Base-by-base conservation (phyloP, 768 basidiomycete genomes). In the Pleurotus tuber-regium region DNA sequence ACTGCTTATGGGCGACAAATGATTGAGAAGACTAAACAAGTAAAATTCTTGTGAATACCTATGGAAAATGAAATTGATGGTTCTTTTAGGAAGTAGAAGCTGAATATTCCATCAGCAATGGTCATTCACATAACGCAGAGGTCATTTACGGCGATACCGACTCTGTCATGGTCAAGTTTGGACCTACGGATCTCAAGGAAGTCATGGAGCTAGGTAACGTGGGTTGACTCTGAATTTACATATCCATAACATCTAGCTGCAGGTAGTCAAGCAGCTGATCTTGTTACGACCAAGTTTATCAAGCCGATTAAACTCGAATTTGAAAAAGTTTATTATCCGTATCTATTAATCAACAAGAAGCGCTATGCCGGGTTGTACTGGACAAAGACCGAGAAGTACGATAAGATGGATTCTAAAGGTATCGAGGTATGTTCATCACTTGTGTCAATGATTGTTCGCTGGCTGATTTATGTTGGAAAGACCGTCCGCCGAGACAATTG, bases 401-500 rank as follows among this genome's bases (percentile, higher is more conserved):
- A 99, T 68, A 98, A 98, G 72, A 98, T 98, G 97, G 97, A 99
- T 60, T 89, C 96, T 1, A 99, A 99, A 72, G 97, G 97, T 63
- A 98, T 99, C 52, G 97, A 99, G 82, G 95, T 93, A 50, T 2
- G 81, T 61, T 26, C 24, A 43, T 38, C 31, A 21, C 3, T 31
- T 19, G 3, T 11, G 30, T 52, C 19, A 18, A 24, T 29, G 33
- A 38, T 26, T 35, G 23, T 53, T 6, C 26, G n/a, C n/a, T n/a
- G n/a, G n/a, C n/a, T 35, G 16, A 39, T 40, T 58, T 7, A 40
- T 19, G 49, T 42, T 38, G 19, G 38, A 7, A 55, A 98, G 95
- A 98, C 97, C 36, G 97, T 99, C 41, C 87, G 97, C 58, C 82
- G 97, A 66, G 97, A 99, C 62, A 99, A 99, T 63, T 99, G 97